Conservation (phyloP, 306 rosid genomes). For the Mimosa pudica region DNA sequence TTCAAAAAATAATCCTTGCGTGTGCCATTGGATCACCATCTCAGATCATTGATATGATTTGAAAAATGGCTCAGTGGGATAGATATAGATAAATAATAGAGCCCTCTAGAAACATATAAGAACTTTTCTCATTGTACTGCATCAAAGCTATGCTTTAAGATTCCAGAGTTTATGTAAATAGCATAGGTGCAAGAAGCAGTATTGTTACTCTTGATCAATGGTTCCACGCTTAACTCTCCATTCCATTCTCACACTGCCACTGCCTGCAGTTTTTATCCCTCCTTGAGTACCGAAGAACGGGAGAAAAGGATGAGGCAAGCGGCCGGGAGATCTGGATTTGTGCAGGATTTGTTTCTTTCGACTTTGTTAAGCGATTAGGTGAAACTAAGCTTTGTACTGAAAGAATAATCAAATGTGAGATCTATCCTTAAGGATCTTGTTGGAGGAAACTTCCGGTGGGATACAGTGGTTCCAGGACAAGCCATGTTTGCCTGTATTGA, state of each 20-base stretch:
- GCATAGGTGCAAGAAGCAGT: neutral
- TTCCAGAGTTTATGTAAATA: neutral
- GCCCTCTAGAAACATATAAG: no score
- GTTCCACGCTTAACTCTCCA: neutral
- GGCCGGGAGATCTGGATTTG: constrained; percentile 78
- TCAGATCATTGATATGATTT: neutral
- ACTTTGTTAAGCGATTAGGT: constrained; percentile 59
- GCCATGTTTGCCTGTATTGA: constrained; percentile 36
- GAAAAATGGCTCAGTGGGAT: no score
- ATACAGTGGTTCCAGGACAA: constrained; percentile 36
- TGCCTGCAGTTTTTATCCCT: constrained; percentile 75
- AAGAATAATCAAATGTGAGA: constrained; percentile 40
- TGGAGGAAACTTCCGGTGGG: constrained; percentile 43
- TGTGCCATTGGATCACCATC: neutral
- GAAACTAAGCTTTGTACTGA: constrained; percentile 42
- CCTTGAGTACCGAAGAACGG: constrained; percentile 82
- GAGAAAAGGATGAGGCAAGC: constrained; percentile 79
- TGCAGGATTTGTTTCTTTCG: constrained; percentile 83
- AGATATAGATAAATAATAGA: no score
- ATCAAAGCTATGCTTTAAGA: neutral
- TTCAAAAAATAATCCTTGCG: neutral
- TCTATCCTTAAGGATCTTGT: constrained; percentile 41
- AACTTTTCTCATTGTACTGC: no score
- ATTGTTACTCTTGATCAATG: constrained; percentile 1
- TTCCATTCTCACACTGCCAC: constrained; percentile 7